phyloP scores from a whole-genome alignment of 768 basidiomycete species.

The Plicaturopsis crispa region DNA sequence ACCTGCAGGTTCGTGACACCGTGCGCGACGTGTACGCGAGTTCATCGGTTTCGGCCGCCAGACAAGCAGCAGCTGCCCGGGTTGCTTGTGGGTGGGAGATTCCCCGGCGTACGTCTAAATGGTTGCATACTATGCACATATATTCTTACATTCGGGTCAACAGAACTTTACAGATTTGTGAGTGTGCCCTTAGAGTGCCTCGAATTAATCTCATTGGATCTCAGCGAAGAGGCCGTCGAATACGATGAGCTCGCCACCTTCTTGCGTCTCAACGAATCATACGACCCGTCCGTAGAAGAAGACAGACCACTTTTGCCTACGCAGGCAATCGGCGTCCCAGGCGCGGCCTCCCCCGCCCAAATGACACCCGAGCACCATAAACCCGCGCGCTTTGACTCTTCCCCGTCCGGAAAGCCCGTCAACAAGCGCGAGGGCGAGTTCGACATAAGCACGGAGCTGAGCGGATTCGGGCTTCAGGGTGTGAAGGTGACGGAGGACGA shows the following conservation, averaged over 20 bases:
- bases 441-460: conserved; percentile 62
- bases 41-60: conserved; percentile 17
- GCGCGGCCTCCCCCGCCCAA: conserved; percentile 64
- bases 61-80: conserved; percentile 84
- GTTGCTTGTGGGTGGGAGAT: conserved; percentile 70
- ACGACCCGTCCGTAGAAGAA: conserved; percentile 51
- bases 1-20: conserved; percentile 43
- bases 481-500: conserved; percentile 75
- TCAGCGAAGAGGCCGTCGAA: conserved; percentile 82
- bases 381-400: conserved; percentile 41
- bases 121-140: no score
- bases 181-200: conserved; percentile 16
- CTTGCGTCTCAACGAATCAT: conserved; percentile 66
- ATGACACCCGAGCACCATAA: conserved; percentile 76
- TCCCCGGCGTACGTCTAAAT: conserved; percentile 70
- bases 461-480: conserved; percentile 68
- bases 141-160: conserved; percentile 7
- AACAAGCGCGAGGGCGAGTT: conserved; percentile 52
- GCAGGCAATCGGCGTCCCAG: conserved; percentile 74
- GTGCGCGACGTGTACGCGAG: neutral
- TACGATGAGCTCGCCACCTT: conserved; percentile 63
- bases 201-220: conserved; percentile 6
- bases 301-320: conserved; percentile 46
- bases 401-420: conserved; percentile 37
- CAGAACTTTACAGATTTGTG: conserved; percentile 75